A percentile compares a stretch with the other conserved stretches of the same genome.
Evolutionary conservation across 345 rosid genomes (phyloP).

Genomic region (Salix purpurea): DNA sequence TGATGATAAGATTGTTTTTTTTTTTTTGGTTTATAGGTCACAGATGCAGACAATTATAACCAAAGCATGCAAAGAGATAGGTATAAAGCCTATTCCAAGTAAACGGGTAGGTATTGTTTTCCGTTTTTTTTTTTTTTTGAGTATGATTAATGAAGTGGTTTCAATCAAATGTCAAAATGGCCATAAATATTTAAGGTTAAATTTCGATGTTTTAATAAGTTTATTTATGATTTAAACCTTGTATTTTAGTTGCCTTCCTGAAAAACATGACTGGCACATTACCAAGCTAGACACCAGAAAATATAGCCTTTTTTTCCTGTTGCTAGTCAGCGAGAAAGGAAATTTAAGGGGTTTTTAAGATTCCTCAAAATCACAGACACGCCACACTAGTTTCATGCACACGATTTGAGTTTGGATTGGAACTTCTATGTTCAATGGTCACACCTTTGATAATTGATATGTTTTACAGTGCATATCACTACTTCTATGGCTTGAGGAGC

Average conservation of each 20-base stretch:
- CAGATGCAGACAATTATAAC: slow-evolving; percentile 95
- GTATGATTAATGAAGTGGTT: neutral
- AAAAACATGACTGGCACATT: neutral
- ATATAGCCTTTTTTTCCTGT: neutral
- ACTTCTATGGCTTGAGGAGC: slow-evolving; percentile 85
- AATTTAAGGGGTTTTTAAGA: neutral
- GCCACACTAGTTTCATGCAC: too few relatives aligned
- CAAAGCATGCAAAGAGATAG: slow-evolving; percentile 78
- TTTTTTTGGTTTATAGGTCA: slow-evolving; percentile 45
- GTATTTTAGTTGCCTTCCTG: neutral
- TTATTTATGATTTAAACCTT: neutral
- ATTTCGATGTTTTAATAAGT: neutral
- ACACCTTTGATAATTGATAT: neutral
- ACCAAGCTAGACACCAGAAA: neutral
- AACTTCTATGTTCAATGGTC: neutral
- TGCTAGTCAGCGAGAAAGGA: neutral
- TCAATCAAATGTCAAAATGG: neutral
- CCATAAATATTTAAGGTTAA: neutral
- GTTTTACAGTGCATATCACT: slow-evolving; percentile 70
- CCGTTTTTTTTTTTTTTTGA: too few relatives aligned
- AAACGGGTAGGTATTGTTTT: slow-evolving; percentile 55
- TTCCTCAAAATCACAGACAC: too few relatives aligned
- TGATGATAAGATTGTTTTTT: neutral
- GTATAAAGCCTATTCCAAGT: slow-evolving; percentile 77
- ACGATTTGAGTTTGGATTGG: neutral